A percentile compares a stretch with the other conserved stretches of the same genome.
Conservation (phyloP, 169 alveolate genomes). For the Plasmodium sp. region DNA sequence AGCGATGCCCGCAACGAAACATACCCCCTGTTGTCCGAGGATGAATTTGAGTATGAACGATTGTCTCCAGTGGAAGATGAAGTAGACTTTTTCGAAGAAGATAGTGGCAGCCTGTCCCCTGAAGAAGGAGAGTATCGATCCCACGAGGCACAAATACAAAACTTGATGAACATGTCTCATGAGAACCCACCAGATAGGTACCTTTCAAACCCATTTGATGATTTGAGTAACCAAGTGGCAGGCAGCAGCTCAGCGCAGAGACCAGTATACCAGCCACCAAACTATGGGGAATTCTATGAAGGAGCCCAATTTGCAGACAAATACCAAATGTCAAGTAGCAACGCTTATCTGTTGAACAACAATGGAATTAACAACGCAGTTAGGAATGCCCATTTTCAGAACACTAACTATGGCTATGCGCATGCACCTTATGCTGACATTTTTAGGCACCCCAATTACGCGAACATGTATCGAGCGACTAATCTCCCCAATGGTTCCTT, state of each 20-base stretch:
- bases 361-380: background rate
- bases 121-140: background rate
- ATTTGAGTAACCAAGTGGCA: background rate
- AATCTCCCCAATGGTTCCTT: background rate
- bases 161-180: background rate
- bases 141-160: background rate
- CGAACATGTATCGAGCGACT: background rate
- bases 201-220: background rate
- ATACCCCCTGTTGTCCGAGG: background rate
- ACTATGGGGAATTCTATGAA: conserved; percentile 6
- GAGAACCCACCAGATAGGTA: background rate
- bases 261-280: background rate
- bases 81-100: background rate
- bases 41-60: background rate
- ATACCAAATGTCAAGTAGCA: background rate
- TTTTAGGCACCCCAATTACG: background rate
- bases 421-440: background rate
- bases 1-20: background rate
- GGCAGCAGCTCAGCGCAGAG: background rate
- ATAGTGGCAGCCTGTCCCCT: background rate
- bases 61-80: background rate
- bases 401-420: background rate
- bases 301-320: background rate
- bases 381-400: background rate
- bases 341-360: background rate